These are phyloP conservation scores for Chondrus crispus DNA, from an alignment of 23 red algal genomes.

Conservation along the genomic window DNA sequence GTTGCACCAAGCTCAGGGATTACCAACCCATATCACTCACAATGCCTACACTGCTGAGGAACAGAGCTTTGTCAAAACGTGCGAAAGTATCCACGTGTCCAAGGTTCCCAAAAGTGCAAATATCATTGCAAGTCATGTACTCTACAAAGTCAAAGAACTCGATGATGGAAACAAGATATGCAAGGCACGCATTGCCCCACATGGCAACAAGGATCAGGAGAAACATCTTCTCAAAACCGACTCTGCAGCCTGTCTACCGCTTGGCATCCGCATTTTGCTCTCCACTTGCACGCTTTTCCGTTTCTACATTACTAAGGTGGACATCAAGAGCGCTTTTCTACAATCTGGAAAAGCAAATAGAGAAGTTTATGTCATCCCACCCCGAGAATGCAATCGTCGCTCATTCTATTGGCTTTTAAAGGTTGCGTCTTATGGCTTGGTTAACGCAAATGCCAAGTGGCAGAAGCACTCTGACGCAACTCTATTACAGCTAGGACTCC, in stretches of 20 bases:
- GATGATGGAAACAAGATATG: not conserved
- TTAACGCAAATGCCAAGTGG: constrained; percentile 20
- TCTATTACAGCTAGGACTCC: not conserved
- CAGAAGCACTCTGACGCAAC: not conserved
- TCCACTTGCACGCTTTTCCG: not conserved
- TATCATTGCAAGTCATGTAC: not conserved
- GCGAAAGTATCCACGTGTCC: not conserved
- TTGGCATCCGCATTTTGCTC: not conserved
- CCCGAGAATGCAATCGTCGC: not conserved
- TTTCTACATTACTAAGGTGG: not conserved
- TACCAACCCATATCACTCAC: not conserved
- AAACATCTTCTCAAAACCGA: not conserved
- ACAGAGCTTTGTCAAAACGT: not conserved
- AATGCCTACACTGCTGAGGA: constrained; percentile 6
- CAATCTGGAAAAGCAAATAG: not conserved
- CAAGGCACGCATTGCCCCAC: not conserved
- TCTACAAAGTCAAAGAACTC: constrained; percentile 6
- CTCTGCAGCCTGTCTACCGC: not conserved
- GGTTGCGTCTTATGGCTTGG: not conserved
- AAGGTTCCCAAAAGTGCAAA: not conserved
- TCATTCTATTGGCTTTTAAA: constrained; percentile 9
- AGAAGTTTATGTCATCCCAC: not conserved
- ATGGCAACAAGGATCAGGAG: not conserved
- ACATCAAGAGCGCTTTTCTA: not conserved
- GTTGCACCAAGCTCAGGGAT: not conserved